Percentiles rank a stretch among this genome's conserved stretches.
Evolutionary conservation across 148 eudicot genomes (phyloP).

Genomic region (Gaultheria prostrata): DNA sequence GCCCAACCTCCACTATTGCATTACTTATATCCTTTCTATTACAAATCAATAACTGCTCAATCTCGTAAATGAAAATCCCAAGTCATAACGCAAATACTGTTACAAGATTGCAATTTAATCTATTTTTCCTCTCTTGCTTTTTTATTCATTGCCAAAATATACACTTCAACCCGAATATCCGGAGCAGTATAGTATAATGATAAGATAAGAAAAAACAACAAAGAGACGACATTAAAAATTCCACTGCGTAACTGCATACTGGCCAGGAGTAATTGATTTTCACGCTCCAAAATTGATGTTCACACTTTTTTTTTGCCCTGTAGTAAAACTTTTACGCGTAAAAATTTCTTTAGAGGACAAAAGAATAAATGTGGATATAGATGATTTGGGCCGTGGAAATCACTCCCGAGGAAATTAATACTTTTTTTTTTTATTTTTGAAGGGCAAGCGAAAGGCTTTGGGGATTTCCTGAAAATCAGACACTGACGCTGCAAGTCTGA

Average conservation of each 20-base stretch:
- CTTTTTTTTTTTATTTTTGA: too few relatives aligned
- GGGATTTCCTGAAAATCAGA: constrained; percentile 22
- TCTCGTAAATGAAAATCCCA: neutral
- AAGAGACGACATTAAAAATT: too few relatives aligned
- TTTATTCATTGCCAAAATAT: neutral
- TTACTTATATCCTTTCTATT: neutral
- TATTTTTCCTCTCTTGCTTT: neutral
- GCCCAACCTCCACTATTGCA: neutral
- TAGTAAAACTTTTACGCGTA: too few relatives aligned
- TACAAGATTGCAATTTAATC: neutral
- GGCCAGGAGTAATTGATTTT: too few relatives aligned
- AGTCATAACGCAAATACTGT: neutral
- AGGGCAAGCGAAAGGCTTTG: too few relatives aligned
- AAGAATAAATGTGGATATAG: too few relatives aligned
- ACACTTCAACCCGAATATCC: neutral
- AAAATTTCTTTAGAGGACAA: too few relatives aligned
- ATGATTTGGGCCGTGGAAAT: too few relatives aligned
- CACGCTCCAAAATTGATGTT: too few relatives aligned
- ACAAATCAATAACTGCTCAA: neutral
- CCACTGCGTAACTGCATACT: too few relatives aligned
- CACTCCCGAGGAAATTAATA: too few relatives aligned
- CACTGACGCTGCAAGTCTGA: constrained; percentile 53
- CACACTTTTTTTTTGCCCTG: too few relatives aligned
- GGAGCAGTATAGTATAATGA: neutral
- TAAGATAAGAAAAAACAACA: neutral